Percentiles rank a stretch among this genome's conserved stretches.
Evolutionary conservation across 495 filamentous ascomycete species (phyloP).

Genomic region (Haplographium delicatum): DNA sequence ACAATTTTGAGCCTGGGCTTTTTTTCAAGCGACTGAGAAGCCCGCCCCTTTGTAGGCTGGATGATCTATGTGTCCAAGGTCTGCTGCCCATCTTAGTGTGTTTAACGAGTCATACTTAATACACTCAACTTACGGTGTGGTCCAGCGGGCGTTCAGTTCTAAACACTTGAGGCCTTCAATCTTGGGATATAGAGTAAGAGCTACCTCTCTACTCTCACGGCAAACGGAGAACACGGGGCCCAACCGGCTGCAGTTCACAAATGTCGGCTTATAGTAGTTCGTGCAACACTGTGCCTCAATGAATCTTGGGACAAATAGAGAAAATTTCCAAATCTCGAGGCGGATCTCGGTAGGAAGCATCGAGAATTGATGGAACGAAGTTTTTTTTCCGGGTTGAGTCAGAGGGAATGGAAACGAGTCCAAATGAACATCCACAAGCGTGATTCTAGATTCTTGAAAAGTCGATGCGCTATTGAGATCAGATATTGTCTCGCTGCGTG

Average conservation of each 20-base stretch:
- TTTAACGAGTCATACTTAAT: too few relatives aligned
- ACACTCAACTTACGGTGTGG: too few relatives aligned
- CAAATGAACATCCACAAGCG: not conserved
- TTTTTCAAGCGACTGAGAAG: too few relatives aligned
- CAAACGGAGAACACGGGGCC: not conserved
- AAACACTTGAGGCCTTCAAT: not conserved
- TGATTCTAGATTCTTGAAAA: not conserved
- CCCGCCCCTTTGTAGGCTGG: too few relatives aligned
- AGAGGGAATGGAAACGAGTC: not conserved
- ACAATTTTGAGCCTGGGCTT: not conserved
- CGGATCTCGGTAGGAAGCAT: not conserved
- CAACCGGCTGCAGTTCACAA: not conserved
- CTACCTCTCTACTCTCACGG: constrained; percentile 1
- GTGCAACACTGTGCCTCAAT: constrained; percentile 5
- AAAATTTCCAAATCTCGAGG: constrained; percentile 4
- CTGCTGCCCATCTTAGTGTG: too few relatives aligned
- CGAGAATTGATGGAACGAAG: not conserved
- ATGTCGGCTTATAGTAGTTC: not conserved
- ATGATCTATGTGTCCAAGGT: too few relatives aligned
- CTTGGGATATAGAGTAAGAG: not conserved
- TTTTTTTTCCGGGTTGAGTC: not conserved
- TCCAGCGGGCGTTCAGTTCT: not conserved
- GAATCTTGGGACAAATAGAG: not conserved
- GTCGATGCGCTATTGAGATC: not conserved
- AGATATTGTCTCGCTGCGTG: not conserved